Evolutionary conservation across 176 grass and related monocot species (phyloP).

Genomic region (Musa troglodytarum): DNA sequence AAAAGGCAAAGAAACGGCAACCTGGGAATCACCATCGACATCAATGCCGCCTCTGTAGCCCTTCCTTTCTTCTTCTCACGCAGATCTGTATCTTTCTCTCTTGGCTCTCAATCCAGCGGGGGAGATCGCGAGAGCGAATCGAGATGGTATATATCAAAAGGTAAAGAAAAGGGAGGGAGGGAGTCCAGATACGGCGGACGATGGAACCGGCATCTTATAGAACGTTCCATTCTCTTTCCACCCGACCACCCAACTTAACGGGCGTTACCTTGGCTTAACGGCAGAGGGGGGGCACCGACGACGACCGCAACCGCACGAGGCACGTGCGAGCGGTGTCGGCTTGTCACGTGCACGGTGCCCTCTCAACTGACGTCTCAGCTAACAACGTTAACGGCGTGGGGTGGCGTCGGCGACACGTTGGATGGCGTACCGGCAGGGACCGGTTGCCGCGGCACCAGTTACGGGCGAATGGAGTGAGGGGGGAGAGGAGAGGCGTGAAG

Average conservation of each 20-base stretch:
- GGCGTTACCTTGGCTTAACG: neutral
- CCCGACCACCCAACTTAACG: neutral
- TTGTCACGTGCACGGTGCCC: neutral
- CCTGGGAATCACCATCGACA: neutral
- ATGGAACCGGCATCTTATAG: neutral
- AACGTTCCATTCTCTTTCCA: neutral
- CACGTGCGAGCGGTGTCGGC: neutral
- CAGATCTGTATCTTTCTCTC: too few species aligned
- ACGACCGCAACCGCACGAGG: neutral
- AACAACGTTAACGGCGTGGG: neutral
- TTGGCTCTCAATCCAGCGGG: too few species aligned
- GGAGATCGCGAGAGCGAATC: too few species aligned
- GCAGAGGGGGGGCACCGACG: neutral
- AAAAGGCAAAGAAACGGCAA: neutral
- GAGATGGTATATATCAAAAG: neutral
- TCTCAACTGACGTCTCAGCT: neutral
- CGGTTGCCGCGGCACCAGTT: slow-evolving; percentile 3
- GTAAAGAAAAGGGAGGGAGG: neutral
- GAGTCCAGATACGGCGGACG: neutral
- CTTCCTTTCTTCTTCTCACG: neutral
- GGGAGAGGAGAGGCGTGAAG: neutral
- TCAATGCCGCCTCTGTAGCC: neutral
- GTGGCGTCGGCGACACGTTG: neutral
- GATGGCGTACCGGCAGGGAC: neutral
- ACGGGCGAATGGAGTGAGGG: neutral